These are phyloP conservation scores for Debaryomyces sp. DNA, from an alignment of 1,139 yeast species.

Conservation along the genomic window DNA sequence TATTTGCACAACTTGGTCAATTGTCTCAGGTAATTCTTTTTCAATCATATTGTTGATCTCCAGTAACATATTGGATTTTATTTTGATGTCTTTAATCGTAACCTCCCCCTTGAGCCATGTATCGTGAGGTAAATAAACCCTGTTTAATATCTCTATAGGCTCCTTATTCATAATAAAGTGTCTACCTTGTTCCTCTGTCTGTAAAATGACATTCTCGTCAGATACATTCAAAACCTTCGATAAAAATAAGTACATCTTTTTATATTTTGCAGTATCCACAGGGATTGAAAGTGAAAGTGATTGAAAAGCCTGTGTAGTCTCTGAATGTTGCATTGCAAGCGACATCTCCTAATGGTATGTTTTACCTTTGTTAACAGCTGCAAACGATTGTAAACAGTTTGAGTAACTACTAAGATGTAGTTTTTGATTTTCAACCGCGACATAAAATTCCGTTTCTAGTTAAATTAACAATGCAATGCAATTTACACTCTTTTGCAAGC, in stretches of 20 bases:
- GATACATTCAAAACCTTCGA: conserved; percentile 23
- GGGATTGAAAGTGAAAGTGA: conserved; percentile 30
- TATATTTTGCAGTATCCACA: conserved; percentile 28
- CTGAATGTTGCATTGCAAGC: conserved; percentile 5
- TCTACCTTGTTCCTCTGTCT: conserved; percentile 1
- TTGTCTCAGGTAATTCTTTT: conserved; percentile 20
- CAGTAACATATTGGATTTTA: conserved; percentile 36
- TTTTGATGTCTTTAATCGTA: conserved; percentile 32
- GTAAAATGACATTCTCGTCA: conserved; percentile 14
- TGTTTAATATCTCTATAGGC: conserved; percentile 33
- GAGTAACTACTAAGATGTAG: neutral
- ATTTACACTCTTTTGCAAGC: neutral
- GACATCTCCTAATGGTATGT: conserved; percentile 3
- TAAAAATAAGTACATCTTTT: conserved; percentile 27
- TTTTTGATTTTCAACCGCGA: conserved; percentile 2
- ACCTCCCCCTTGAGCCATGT: conserved; percentile 43
- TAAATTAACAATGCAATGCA: neutral
- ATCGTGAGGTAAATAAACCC: conserved; percentile 41
- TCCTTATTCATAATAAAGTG: conserved; percentile 3
- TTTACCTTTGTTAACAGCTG: neutral
- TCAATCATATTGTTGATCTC: conserved; percentile 40
- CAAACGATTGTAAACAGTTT: neutral
- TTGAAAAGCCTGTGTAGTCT: conserved; percentile 20
- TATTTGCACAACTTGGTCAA: conserved; percentile 15
- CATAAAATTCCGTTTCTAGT: conserved; percentile 1